phyloP scores from a whole-genome alignment of 2,329 filamentous ascomycete species.

The Aspergillus ochraceoroseus region DNA sequence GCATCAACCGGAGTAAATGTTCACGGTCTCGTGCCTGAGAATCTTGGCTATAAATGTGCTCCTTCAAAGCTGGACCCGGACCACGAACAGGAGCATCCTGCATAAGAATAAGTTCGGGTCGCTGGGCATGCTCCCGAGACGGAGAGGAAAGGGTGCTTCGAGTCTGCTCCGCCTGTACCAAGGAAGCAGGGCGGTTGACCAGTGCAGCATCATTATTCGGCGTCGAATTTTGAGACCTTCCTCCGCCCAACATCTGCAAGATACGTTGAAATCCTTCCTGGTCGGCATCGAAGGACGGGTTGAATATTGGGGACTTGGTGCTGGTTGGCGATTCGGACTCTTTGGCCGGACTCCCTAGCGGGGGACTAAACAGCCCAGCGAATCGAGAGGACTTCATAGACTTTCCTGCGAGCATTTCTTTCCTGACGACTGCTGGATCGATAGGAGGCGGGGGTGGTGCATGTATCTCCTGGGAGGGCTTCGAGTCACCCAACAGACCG shows the following conservation, averaged over 20 bases:
- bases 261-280: slow-evolving; percentile 82
- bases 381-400: slow-evolving; percentile 72
- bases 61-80: slow-evolving; percentile 25
- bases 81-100: slow-evolving; percentile 24
- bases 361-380: slow-evolving; percentile 69
- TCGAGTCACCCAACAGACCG: slow-evolving; percentile 53
- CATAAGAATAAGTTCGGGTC: slow-evolving; percentile 31
- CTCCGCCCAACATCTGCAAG: slow-evolving; percentile 69
- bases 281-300: slow-evolving; percentile 56
- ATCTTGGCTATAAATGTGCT: slow-evolving; percentile 34
- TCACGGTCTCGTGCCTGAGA: slow-evolving; percentile 61
- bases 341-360: slow-evolving; percentile 50
- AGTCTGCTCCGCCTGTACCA: slow-evolving; percentile 30
- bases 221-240: slow-evolving; percentile 44
- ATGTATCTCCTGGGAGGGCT: slow-evolving; percentile 35
- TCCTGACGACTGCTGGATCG: slow-evolving; percentile 39
- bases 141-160: slow-evolving; percentile 32
- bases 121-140: slow-evolving; percentile 27
- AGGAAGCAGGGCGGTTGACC: slow-evolving; percentile 28
- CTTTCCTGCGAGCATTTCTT: slow-evolving; percentile 48
- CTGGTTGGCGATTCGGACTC: slow-evolving; percentile 28
- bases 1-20: slow-evolving; percentile 81
- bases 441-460: slow-evolving; percentile 37
- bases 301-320: slow-evolving; percentile 22
- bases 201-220: slow-evolving; percentile 40